Conservation (phyloP, 2,329 filamentous ascomycete genomes). For the Periconia sp. region DNA sequence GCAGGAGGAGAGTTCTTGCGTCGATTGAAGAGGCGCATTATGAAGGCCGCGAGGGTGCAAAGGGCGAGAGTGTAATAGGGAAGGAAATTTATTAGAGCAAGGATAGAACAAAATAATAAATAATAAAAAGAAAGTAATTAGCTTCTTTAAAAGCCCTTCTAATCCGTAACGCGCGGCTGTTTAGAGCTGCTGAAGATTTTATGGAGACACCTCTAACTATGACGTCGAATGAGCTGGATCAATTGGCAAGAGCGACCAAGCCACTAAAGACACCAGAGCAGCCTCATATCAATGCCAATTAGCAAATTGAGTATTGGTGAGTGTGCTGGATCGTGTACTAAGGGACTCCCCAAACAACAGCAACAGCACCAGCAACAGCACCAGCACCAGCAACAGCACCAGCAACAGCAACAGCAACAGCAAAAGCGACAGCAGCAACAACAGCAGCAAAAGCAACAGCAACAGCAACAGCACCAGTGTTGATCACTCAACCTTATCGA, state of each 20-base stretch:
- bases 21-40: slow-evolving; percentile 33
- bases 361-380: too few species aligned
- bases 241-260: background rate
- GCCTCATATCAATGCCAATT: background rate
- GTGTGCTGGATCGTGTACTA: too few species aligned
- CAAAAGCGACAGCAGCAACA: too few species aligned
- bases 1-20: slow-evolving; percentile 18
- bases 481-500: too few species aligned
- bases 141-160: slow-evolving; percentile 8
- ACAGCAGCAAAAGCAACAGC: too few species aligned
- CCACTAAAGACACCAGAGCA: background rate
- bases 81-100: background rate
- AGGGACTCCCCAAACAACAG: too few species aligned
- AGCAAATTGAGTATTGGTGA: too few species aligned
- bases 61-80: background rate
- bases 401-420: too few species aligned
- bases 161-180: slow-evolving; percentile 28
- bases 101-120: background rate
- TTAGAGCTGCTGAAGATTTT: slow-evolving; percentile 25
- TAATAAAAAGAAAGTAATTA: slow-evolving; percentile 3
- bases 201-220: slow-evolving; percentile 28
- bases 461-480: too few species aligned
- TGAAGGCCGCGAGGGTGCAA: background rate
- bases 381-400: too few species aligned
- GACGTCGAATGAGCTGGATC: slow-evolving; percentile 25